A percentile compares a stretch with the other conserved stretches of the same genome.
phyloP scores from a whole-genome alignment of 1,284 basidiomycete species.

The Leccinum huronense region DNA sequence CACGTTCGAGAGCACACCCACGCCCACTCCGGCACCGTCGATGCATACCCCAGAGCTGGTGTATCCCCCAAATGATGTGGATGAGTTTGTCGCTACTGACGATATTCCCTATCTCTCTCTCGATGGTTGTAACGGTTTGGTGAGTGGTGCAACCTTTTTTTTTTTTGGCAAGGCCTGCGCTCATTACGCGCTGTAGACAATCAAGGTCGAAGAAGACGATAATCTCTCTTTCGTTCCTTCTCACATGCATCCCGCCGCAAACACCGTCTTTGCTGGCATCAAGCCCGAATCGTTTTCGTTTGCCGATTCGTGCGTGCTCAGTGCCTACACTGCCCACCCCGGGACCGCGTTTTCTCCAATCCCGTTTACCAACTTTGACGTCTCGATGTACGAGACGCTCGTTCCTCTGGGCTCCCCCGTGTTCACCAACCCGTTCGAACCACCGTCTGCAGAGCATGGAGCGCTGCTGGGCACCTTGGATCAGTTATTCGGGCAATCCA shows the following conservation, averaged over 20 bases:
- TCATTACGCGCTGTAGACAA: slow-evolving; percentile 21
- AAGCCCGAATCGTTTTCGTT: slow-evolving; percentile 33
- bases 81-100: slow-evolving; percentile 38
- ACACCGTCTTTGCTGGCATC: slow-evolving; percentile 31
- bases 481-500: slow-evolving; percentile 31
- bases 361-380: slow-evolving; percentile 14
- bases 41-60: slow-evolving; percentile 23
- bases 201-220: slow-evolving; percentile 5
- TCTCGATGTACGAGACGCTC: slow-evolving; percentile 7
- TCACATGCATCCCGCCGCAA: slow-evolving; percentile 25
- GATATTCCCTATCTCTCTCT: slow-evolving; percentile 44
- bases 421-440: slow-evolving; percentile 34
- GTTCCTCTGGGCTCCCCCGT: slow-evolving; percentile 29
- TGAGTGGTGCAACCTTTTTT: slow-evolving; percentile 11
- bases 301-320: slow-evolving; percentile 29
- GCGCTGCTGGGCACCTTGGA: slow-evolving; percentile 28
- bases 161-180: background rate
- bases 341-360: slow-evolving; percentile 5
- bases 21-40: background rate
- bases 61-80: slow-evolving; percentile 10
- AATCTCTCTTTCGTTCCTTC: slow-evolving; percentile 20
- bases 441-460: slow-evolving; percentile 6
- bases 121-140: slow-evolving; percentile 15
- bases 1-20: slow-evolving; percentile 1
- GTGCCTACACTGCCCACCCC: slow-evolving; percentile 16